Evolutionary conservation across 2,329 filamentous ascomycete species (phyloP), one percentile per base, ranked within the genome.

Genomic region (Cordyceps pruinosa): DNA sequence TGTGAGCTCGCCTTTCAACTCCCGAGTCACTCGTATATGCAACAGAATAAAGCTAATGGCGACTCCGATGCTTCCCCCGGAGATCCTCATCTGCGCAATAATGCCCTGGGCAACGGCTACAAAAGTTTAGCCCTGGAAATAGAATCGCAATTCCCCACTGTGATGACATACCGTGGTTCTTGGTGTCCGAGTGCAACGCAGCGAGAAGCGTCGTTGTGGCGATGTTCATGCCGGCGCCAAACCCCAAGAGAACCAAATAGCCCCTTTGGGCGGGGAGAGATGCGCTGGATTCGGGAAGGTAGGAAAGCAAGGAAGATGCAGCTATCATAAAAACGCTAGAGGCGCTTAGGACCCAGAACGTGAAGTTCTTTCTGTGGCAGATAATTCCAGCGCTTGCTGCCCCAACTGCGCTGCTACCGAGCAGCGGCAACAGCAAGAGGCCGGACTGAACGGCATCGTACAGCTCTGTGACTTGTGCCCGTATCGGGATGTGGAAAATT

Each of bases 151-250:
- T 5, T 5, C 17, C 9, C 26, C 32, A 68, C 82, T 12, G 23
- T 12, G 72, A 83, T 0, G 81, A 81, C 0, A 63, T 82, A 6
- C 79, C 79, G 2, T 73, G 78, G 1, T 75, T 75, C 0, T 64
- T 80, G 13, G 81, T 78, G 6, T 47, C 45, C 28, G 45, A 19
- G 45, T 47, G 26, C 26, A 47, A 32, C n/a, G 45, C 26, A n/a
- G 45, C 45, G 17, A 47, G 45, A 4, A 47, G 45, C 45, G 26
- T 47, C 45, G 45, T 47, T 6, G 45, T 47, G n/a, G 45, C 45
- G 32, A 47, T 47, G 26, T 32, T 47, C 45, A 47, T 30, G 5
- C 45, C 45, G 12, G 45, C 45, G 9, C 45, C 45, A 5, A 32
- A 21, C 17, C 26, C 45, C 4, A 47, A n/a, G 17, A 47, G 32